These are phyloP conservation scores for Pythium dissimile DNA, from an alignment of 352 stramenopile genomes.

Conservation along the genomic window DNA sequence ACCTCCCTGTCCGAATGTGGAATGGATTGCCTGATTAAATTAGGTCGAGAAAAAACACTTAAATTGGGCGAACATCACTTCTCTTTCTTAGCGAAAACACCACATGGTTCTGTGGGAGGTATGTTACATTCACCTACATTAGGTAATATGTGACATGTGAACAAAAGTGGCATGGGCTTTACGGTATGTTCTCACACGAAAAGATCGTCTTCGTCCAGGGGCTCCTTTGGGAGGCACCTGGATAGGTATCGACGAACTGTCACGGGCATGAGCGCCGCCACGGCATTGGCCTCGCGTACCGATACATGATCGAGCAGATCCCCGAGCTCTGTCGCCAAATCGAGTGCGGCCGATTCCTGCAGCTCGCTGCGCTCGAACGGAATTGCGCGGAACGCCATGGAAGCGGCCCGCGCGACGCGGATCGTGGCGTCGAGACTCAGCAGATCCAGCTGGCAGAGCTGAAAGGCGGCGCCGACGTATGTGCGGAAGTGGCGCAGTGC, in stretches of 20 bases:
- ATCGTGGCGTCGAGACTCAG: conserved; percentile 45
- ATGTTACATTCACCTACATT: no score
- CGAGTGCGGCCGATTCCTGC: conserved; percentile 46
- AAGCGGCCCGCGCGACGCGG: conserved; percentile 55
- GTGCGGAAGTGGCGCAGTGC: conserved; percentile 66
- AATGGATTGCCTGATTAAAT: neutral
- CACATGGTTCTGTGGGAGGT: no score
- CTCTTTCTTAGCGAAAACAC: no score
- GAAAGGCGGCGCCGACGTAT: conserved; percentile 67
- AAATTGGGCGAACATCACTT: no score
- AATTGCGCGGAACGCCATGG: conserved; percentile 47
- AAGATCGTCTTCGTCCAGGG: neutral
- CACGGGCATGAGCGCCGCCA: conserved; percentile 3
- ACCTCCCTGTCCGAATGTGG: no score
- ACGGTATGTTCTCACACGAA: conserved; percentile 12
- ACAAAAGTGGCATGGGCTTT: neutral
- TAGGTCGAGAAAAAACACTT: neutral
- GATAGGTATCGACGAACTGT: conserved; percentile 7
- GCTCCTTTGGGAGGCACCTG: no score
- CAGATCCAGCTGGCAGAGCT: conserved; percentile 46
- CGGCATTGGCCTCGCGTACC: conserved; percentile 5
- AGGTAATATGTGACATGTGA: conserved; percentile 2
- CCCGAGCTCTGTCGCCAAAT: conserved; percentile 54
- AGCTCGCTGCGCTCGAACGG: conserved; percentile 49
- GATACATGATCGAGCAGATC: conserved; percentile 11